Conservation (phyloP, 495 filamentous ascomycete species). For the Penicillium roqueforti region DNA sequence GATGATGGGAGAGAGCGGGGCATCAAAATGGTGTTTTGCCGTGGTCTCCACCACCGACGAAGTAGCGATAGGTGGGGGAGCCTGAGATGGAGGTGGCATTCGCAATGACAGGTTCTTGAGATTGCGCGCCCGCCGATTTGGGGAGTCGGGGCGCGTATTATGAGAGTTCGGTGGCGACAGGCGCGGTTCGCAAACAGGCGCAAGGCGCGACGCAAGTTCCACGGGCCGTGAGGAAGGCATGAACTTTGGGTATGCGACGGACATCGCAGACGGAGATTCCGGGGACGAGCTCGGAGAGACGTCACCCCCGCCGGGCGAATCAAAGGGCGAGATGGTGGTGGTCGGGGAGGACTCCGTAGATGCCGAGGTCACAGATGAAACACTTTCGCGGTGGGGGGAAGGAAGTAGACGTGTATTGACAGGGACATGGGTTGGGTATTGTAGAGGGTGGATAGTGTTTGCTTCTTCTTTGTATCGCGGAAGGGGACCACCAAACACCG, state of each 20-base stretch:
- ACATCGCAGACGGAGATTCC: constrained; percentile 69
- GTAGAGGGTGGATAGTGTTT: constrained; percentile 23
- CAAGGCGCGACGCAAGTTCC: constrained; percentile 21
- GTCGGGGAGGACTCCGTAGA: constrained; percentile 94
- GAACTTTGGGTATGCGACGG: constrained; percentile 40
- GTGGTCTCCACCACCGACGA: constrained; percentile 42
- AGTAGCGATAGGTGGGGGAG: constrained; percentile 48
- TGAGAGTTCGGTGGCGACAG: constrained; percentile 33
- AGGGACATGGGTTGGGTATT: constrained; percentile 31
- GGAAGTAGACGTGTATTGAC: constrained; percentile 31
- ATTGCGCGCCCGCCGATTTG: constrained; percentile 74
- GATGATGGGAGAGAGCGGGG: constrained; percentile 82
- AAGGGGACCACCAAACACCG: constrained; percentile 52
- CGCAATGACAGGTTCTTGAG: constrained; percentile 91
- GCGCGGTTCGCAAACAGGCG: constrained; percentile 23
- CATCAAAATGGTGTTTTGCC: constrained; percentile 55
- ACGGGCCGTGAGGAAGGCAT: constrained; percentile 27
- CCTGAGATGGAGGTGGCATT: constrained; percentile 54
- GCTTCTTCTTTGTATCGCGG: constrained; percentile 34
- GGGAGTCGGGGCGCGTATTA: constrained; percentile 49
- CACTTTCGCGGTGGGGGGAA: constrained; percentile 40
- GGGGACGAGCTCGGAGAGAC: constrained; percentile 89
- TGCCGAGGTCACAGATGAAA: constrained; percentile 72
- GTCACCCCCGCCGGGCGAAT: constrained; percentile 82
- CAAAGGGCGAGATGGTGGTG: constrained; percentile 89